These are phyloP conservation scores for Neopestalotiopsis rosae DNA, from an alignment of 2,329 filamentous ascomycete genomes.

Conservation along the genomic window DNA sequence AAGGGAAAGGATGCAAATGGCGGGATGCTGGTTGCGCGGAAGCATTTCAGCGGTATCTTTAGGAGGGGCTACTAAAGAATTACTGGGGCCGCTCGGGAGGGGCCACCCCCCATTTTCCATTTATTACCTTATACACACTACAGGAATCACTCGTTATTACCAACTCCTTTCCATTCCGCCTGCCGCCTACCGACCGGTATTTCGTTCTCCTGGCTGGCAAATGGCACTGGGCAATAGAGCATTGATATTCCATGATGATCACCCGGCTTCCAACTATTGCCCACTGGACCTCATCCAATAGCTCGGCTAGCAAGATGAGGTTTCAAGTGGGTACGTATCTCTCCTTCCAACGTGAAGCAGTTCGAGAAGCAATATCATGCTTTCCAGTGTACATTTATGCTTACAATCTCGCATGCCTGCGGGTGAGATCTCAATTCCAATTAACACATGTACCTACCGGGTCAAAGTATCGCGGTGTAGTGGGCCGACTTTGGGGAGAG, in stretches of 20 bases:
- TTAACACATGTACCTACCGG: not conserved
- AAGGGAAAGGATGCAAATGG: constrained; percentile 18
- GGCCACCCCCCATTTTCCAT: not conserved
- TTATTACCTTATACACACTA: not conserved
- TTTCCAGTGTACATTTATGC: not conserved
- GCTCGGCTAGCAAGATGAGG: constrained; percentile 5
- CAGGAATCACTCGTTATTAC: not conserved
- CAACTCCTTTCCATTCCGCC: constrained; percentile 2
- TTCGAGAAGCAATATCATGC: no score
- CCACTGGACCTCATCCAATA: constrained; percentile 4
- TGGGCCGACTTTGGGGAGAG: no score
- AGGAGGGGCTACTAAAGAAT: constrained; percentile 15
- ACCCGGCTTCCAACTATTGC: constrained; percentile 7
- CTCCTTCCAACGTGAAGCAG: not conserved
- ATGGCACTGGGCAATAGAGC: not conserved
- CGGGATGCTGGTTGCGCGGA: constrained; percentile 8
- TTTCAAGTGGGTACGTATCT: constrained; percentile 11
- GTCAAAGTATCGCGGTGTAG: not conserved
- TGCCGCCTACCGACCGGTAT: not conserved
- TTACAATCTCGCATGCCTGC: not conserved
- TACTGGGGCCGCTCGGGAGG: constrained; percentile 8
- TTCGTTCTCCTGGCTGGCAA: not conserved
- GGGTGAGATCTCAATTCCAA: not conserved
- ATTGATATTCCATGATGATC: not conserved
- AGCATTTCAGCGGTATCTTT: constrained; percentile 12